phyloP scores from a whole-genome alignment of 148 eudicot species.

The Amaranthus cruentus region DNA sequence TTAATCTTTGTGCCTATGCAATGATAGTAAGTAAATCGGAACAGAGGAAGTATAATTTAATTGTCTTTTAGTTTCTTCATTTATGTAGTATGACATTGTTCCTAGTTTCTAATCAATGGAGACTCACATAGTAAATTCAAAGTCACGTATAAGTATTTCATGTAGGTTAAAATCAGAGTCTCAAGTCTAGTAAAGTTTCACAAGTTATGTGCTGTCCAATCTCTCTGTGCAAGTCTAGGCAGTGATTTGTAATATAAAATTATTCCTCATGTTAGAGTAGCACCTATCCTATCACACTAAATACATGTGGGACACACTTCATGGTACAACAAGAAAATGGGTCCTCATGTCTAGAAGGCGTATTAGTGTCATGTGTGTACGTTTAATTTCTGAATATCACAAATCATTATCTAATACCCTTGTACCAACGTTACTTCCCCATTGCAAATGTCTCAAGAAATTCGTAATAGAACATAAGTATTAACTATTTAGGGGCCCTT shows the following conservation, averaged over 20 bases:
- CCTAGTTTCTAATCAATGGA: no score
- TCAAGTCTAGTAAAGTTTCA: not conserved
- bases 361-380: slow-evolving; percentile 10
- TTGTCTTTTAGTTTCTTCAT: no score
- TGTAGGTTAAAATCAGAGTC: slow-evolving; percentile 1
- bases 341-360: slow-evolving; percentile 1
- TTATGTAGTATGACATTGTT: no score
- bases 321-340: slow-evolving; percentile 9
- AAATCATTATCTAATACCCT: slow-evolving; percentile 1
- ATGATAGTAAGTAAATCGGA: no score
- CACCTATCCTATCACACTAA: not conserved
- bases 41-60: no score
- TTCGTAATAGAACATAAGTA: slow-evolving; percentile 12
- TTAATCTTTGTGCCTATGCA: no score
- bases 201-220: slow-evolving; percentile 7
- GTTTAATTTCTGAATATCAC: slow-evolving; percentile 9
- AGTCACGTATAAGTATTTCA: not conserved
- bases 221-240: not conserved
- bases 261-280: not conserved
- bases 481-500: slow-evolving; percentile 5
- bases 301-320: slow-evolving; percentile 20
- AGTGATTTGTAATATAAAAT: not conserved
- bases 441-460: slow-evolving; percentile 6
- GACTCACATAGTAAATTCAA: not conserved
- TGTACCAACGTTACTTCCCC: slow-evolving; percentile 3